Conservation (phyloP, 1,284 basidiomycete genomes). For the Anthracocystis walkeri region DNA sequence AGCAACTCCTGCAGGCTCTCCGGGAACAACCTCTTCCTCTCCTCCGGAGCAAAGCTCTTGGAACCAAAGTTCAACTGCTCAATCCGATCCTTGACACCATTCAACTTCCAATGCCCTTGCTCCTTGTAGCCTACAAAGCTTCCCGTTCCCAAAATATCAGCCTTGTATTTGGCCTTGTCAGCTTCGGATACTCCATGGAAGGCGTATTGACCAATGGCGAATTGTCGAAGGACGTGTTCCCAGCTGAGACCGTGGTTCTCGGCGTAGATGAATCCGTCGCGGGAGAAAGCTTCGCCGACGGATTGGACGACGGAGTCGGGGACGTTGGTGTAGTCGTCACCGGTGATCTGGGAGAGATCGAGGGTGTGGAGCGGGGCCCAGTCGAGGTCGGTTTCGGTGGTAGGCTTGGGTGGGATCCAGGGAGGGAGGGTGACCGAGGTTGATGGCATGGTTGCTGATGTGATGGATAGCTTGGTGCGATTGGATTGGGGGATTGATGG, state of each 20-base stretch:
- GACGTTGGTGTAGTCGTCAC: constrained; percentile 60
- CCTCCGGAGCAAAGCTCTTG: constrained; percentile 58
- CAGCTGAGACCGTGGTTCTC: constrained; percentile 66
- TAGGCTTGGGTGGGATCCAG: constrained; percentile 61
- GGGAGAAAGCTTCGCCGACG: constrained; percentile 61
- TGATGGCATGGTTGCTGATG: too few species aligned
- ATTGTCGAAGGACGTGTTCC: constrained; percentile 64
- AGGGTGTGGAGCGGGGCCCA: constrained; percentile 67
- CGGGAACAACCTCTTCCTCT: constrained; percentile 53
- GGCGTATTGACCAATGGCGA: constrained; percentile 67
- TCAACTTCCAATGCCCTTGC: constrained; percentile 71
- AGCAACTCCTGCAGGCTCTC: constrained; percentile 53
- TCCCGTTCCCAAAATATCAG: constrained; percentile 63
- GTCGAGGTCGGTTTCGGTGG: constrained; percentile 59
- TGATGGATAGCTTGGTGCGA: too few species aligned
- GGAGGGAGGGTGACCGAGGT: constrained; percentile 35
- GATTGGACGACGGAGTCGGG: constrained; percentile 54
- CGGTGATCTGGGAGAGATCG: constrained; percentile 61
- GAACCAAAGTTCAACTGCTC: constrained; percentile 72
- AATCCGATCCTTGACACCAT: constrained; percentile 70
- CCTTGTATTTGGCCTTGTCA: constrained; percentile 64
- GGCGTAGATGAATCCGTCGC: constrained; percentile 67
- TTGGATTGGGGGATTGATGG: not conserved
- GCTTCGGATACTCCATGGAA: constrained; percentile 59
- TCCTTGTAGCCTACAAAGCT: constrained; percentile 71